Percentiles rank a stretch among this genome's conserved stretches.
Conservation (phyloP, 495 filamentous ascomycete species). For the Zalerion maritima region DNA sequence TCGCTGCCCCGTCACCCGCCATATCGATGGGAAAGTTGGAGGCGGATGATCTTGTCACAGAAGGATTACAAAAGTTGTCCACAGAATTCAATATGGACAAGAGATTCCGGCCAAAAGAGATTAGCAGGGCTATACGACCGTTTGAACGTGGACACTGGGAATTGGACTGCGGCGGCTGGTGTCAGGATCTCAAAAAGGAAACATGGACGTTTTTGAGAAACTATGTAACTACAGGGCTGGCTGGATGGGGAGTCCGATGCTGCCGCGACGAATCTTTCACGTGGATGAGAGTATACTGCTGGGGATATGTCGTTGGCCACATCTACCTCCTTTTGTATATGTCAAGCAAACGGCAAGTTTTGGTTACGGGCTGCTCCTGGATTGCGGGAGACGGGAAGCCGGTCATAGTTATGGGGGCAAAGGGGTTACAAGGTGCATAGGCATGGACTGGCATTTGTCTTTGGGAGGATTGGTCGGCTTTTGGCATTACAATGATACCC, state of each 20-base stretch:
- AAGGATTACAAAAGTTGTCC: constrained; percentile 36
- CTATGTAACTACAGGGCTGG: constrained; percentile 40
- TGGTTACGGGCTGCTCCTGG: constrained; percentile 41
- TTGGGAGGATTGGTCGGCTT: too few species aligned
- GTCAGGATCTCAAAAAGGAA: constrained; percentile 18
- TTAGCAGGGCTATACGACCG: constrained; percentile 33
- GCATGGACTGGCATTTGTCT: too few species aligned
- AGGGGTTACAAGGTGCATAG: too few species aligned
- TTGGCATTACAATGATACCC: too few species aligned
- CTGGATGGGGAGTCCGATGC: constrained; percentile 54
- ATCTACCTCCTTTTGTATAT: constrained; percentile 52
- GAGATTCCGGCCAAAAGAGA: constrained; percentile 36
- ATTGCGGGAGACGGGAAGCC: constrained; percentile 36
- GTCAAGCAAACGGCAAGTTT: constrained; percentile 42
- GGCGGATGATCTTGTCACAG: constrained; percentile 30
- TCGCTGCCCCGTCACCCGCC: constrained; percentile 21
- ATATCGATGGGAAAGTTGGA: constrained; percentile 9
- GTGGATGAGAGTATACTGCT: constrained; percentile 45
- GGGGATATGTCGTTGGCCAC: constrained; percentile 46
- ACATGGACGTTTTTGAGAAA: constrained; percentile 49
- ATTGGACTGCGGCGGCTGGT: constrained; percentile 35
- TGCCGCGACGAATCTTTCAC: constrained; percentile 19
- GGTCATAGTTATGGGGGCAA: constrained; percentile 27
- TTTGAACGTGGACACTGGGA: constrained; percentile 60
- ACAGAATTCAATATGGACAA: constrained; percentile 31